These are phyloP conservation scores for Xylaria acuta DNA, from an alignment of 495 filamentous ascomycete species.

Conservation along the genomic window DNA sequence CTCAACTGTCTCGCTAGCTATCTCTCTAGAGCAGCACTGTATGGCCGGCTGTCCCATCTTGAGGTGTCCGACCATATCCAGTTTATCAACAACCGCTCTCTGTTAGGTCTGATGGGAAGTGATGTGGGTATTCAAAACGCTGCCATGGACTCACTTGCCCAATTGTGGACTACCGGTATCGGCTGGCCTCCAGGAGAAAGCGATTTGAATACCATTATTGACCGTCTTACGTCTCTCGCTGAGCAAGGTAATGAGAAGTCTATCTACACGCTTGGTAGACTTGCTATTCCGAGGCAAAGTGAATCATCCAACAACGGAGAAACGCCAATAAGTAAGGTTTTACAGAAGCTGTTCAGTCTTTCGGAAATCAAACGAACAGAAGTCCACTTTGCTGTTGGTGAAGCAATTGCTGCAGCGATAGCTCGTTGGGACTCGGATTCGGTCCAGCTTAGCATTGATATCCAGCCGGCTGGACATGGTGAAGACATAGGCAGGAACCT, in stretches of 20 bases:
- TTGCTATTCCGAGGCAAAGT: constrained; percentile 59
- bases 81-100: constrained; percentile 30
- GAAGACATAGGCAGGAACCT: constrained; percentile 39
- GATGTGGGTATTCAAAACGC: constrained; percentile 48
- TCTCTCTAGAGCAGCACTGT: constrained; percentile 36
- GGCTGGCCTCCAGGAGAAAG: constrained; percentile 34
- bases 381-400: constrained; percentile 86
- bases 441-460: constrained; percentile 57
- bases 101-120: constrained; percentile 31
- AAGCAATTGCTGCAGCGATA: constrained; percentile 77
- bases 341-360: constrained; percentile 70
- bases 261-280: constrained; percentile 74
- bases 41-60: constrained; percentile 24
- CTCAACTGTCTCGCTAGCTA: constrained; percentile 37
- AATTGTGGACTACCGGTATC: constrained; percentile 70
- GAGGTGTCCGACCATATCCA: constrained; percentile 34
- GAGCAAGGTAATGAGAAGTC: constrained; percentile 82
- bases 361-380: constrained; percentile 86
- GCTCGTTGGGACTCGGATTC: constrained; percentile 74
- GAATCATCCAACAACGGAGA: constrained; percentile 27
- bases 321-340: constrained; percentile 49
- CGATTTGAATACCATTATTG: constrained; percentile 52
- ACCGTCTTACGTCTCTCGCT: constrained; percentile 68
- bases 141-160: constrained; percentile 70
- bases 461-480: constrained; percentile 46